Conservation (phyloP, 176 grass and related monocot genomes). For the Carex scoparia region DNA sequence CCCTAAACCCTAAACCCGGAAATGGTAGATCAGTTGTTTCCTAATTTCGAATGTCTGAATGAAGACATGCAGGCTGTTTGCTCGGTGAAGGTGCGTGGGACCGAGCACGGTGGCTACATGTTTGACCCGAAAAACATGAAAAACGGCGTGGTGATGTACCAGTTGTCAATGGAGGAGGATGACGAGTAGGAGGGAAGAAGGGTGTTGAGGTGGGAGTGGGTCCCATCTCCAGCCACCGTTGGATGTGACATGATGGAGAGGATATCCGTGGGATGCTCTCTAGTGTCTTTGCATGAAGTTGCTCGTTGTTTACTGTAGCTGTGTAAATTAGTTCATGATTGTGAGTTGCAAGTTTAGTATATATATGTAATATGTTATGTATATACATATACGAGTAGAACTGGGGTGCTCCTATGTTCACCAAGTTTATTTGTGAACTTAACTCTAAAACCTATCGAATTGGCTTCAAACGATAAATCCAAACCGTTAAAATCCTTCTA, state of each 20-base stretch:
- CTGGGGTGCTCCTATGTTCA: too few relatives aligned
- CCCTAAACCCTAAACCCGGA: too few relatives aligned
- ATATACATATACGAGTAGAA: too few relatives aligned
- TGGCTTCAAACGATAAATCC: too few relatives aligned
- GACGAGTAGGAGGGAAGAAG: neutral
- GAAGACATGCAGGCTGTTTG: conserved; percentile 28
- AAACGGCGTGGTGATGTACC: conserved; percentile 57
- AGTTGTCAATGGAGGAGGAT: neutral
- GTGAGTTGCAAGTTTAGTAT: too few relatives aligned
- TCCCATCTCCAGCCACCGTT: conserved; percentile 34
- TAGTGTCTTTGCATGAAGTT: conserved; percentile 41
- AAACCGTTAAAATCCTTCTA: too few relatives aligned
- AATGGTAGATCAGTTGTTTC: conserved; percentile 43
- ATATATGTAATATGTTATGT: too few relatives aligned
- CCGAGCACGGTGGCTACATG: conserved; percentile 50
- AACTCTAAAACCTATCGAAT: too few relatives aligned
- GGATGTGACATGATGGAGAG: conserved; percentile 22
- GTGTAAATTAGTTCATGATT: too few relatives aligned
- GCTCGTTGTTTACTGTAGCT: neutral
- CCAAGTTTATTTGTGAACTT: too few relatives aligned
- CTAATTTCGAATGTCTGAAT: neutral
- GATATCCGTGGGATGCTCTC: conserved; percentile 48
- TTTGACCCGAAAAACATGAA: conserved; percentile 55
- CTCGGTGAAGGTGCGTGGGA: conserved; percentile 43
- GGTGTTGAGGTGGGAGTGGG: conserved; percentile 62